A percentile compares a stretch with the other conserved stretches of the same genome.
Evolutionary conservation across 257 asterid genomes (phyloP).

Genomic region (Orobanche coerulescens): DNA sequence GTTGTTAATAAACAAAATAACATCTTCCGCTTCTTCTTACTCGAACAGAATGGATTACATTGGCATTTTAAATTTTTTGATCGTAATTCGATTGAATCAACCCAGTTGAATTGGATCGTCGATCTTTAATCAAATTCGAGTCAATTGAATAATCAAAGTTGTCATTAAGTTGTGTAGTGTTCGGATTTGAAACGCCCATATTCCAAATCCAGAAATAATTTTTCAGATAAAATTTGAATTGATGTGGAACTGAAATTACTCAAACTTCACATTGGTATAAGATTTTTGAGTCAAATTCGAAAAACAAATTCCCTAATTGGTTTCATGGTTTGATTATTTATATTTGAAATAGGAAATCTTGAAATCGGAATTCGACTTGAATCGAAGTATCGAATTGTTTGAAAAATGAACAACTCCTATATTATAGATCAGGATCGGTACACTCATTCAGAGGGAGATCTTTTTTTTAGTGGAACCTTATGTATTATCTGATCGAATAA

Average conservation of each 20-base stretch:
- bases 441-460: not conserved
- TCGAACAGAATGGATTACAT: not conserved
- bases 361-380: no score
- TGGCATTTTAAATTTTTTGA: not conserved
- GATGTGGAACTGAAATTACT: no score
- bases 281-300: no score
- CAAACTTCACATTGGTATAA: no score
- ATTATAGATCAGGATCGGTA: no score
- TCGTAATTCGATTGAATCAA: not conserved
- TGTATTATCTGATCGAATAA: not conserved
- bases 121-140: not conserved
- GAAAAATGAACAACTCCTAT: no score
- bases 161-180: not conserved
- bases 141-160: not conserved
- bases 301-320: no score
- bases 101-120: not conserved
- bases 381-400: no score
- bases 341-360: no score
- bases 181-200: not conserved
- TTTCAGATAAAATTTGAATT: not conserved
- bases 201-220: not conserved
- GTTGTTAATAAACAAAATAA: not conserved
- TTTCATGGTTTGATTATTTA: no score
- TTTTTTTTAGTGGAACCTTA: not conserved
- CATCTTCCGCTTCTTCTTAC: not conserved